These are phyloP conservation scores for Trichopus zeylanicus DNA, from an alignment of 116 monocot genomes.

Conservation along the genomic window DNA sequence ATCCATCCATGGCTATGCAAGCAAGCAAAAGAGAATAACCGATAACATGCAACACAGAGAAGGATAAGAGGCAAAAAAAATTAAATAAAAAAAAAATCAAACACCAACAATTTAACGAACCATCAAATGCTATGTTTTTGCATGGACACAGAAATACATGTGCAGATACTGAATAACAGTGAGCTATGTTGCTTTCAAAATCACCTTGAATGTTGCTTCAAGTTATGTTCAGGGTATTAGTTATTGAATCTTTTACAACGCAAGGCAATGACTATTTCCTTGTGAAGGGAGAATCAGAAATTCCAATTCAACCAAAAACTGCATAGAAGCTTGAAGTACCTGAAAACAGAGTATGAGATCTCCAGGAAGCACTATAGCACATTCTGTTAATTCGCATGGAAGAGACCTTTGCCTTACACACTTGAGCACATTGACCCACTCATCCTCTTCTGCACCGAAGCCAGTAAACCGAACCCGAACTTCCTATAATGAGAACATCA, in stretches of 20 bases:
- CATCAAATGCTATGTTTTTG: too few relatives aligned
- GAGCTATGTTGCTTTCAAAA: too few relatives aligned
- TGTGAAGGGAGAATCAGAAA: neutral
- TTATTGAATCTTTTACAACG: neutral
- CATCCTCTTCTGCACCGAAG: slow-evolving; percentile 89
- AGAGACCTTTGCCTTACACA: slow-evolving; percentile 87
- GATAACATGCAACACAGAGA: too few relatives aligned
- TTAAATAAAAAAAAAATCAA: too few relatives aligned
- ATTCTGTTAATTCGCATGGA: slow-evolving; percentile 87
- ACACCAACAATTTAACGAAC: too few relatives aligned
- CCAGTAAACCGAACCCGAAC: slow-evolving; percentile 80
- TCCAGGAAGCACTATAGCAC: slow-evolving; percentile 76
- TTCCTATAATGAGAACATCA: slow-evolving; percentile 45
- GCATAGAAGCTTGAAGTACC: slow-evolving; percentile 22
- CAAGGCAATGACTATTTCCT: neutral
- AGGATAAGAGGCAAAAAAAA: too few relatives aligned
- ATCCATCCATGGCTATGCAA: too few relatives aligned
- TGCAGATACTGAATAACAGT: too few relatives aligned
- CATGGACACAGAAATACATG: too few relatives aligned
- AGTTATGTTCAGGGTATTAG: too few relatives aligned
- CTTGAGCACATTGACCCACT: slow-evolving; percentile 80
- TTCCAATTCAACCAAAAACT: neutral
- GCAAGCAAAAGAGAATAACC: too few relatives aligned
- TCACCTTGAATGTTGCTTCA: too few relatives aligned
- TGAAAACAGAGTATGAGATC: slow-evolving; percentile 96